Evolutionary conservation across 2,329 filamentous ascomycete genomes (phyloP).

Genomic region (Pseudopyrenochaeta lycopersici): DNA sequence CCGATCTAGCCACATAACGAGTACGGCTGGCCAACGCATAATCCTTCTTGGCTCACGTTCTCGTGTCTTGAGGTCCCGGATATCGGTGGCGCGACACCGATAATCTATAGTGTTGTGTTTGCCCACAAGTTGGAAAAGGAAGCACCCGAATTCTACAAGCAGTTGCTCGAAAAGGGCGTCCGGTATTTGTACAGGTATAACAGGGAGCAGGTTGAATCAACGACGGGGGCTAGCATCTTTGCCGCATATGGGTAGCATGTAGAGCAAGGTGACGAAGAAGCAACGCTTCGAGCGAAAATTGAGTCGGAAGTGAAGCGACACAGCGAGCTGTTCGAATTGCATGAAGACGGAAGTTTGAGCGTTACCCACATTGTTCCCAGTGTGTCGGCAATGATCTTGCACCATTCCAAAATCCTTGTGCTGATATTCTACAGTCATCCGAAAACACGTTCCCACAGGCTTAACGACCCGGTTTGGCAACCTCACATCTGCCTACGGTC

Average conservation of each 20-base stretch:
- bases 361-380: conserved; percentile 20
- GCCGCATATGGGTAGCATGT: conserved; percentile 14
- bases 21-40: conserved; percentile 51
- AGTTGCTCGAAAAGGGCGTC: conserved; percentile 39
- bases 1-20: conserved; percentile 51
- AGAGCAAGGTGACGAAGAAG: conserved; percentile 9
- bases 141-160: conserved; percentile 39
- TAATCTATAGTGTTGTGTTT: conserved; percentile 43
- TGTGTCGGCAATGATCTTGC: background rate
- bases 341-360: conserved; percentile 19
- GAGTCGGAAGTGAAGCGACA: conserved; percentile 18
- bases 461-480: conserved; percentile 18
- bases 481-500: conserved; percentile 15
- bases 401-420: background rate
- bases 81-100: conserved; percentile 47
- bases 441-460: conserved; percentile 14
- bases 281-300: conserved; percentile 12
- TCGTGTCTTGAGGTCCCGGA: conserved; percentile 13
- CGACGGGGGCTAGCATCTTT: conserved; percentile 14
- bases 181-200: conserved; percentile 31
- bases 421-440: conserved; percentile 8
- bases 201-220: conserved; percentile 12
- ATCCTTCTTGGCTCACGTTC: conserved; percentile 50
- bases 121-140: conserved; percentile 33
- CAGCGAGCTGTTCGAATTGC: conserved; percentile 19